phyloP scores from a whole-genome alignment of 352 stramenopile species.

The Globisporangium acanthophoron region DNA sequence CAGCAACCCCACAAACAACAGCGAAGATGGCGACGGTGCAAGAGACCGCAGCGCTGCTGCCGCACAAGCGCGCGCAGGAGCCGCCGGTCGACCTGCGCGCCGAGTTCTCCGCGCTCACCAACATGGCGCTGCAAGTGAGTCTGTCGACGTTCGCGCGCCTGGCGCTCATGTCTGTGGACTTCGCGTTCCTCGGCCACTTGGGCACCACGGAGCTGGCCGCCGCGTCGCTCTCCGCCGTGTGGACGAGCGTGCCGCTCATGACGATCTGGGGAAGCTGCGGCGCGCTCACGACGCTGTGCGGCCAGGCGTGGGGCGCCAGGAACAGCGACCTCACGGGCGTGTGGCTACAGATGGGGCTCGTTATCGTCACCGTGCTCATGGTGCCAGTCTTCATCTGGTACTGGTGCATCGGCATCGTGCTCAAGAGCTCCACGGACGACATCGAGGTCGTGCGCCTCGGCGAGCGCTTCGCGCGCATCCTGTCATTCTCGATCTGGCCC shows the following conservation, averaged over 20 bases:
- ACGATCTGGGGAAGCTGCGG: slow-evolving; percentile 56
- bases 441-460: slow-evolving; percentile 57
- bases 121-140: slow-evolving; percentile 75
- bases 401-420: slow-evolving; percentile 40
- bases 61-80: slow-evolving; percentile 14
- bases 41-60: slow-evolving; percentile 11
- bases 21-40: slow-evolving; percentile 2
- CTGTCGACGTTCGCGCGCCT: slow-evolving; percentile 74
- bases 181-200: slow-evolving; percentile 67
- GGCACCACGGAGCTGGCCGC: slow-evolving; percentile 63
- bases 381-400: slow-evolving; percentile 36
- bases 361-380: slow-evolving; percentile 24
- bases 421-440: slow-evolving; percentile 65
- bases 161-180: slow-evolving; percentile 72
- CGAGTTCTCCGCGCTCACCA: slow-evolving; percentile 58
- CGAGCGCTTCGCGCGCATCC: slow-evolving; percentile 66
- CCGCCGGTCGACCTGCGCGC: slow-evolving; percentile 37
- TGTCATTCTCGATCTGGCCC: slow-evolving; percentile 75
- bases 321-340: slow-evolving; percentile 31
- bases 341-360: slow-evolving; percentile 33
- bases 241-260: slow-evolving; percentile 64
- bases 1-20: too few relatives aligned
- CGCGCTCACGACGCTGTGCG: slow-evolving; percentile 54
- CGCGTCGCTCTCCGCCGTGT: slow-evolving; percentile 64
- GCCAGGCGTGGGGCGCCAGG: slow-evolving; percentile 30